Conservation (phyloP, 257 asterid genomes). For the Agastache rugosa region DNA sequence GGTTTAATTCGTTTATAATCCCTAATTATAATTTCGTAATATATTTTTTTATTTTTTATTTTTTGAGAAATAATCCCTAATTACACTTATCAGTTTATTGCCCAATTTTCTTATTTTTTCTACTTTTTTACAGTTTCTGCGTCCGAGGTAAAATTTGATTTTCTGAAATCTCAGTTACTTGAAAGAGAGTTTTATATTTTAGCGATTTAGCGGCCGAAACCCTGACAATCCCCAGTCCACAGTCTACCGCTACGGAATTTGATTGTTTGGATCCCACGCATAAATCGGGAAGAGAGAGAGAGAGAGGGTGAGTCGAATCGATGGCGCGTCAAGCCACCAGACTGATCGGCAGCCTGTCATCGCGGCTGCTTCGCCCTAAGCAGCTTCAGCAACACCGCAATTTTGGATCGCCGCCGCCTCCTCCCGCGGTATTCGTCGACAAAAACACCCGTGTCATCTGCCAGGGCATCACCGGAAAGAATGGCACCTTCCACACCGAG, state of each 20-base stretch:
- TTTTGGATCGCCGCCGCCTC: slow-evolving; percentile 83
- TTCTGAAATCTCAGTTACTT: not conserved
- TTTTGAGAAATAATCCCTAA: too few species aligned
- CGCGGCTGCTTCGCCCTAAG: slow-evolving; percentile 57
- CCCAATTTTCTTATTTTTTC: too few species aligned
- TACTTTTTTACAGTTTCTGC: too few species aligned
- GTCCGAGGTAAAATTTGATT: not conserved
- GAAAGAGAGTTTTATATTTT: too few species aligned
- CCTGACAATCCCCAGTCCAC: not conserved
- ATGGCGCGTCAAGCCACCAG: slow-evolving; percentile 42
- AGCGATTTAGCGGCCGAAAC: slow-evolving; percentile 21
- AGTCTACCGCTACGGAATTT: not conserved
- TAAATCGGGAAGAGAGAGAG: not conserved
- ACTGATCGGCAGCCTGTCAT: slow-evolving; percentile 64
- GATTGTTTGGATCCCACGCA: slow-evolving; percentile 26
- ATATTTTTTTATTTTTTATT: too few species aligned
- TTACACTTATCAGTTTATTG: too few species aligned
- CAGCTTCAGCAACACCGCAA: slow-evolving; percentile 70
- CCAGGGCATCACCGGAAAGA: slow-evolving; percentile 97
- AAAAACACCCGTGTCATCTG: slow-evolving; percentile 95
- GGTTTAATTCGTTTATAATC: too few species aligned
- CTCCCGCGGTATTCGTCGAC: slow-evolving; percentile 93
- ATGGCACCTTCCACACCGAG: slow-evolving; percentile 94
- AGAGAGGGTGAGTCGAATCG: slow-evolving; percentile 7
- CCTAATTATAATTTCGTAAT: too few species aligned